Evolutionary conservation across 305 asterid species (phyloP).

Genomic region (Solanum hybrid): DNA sequence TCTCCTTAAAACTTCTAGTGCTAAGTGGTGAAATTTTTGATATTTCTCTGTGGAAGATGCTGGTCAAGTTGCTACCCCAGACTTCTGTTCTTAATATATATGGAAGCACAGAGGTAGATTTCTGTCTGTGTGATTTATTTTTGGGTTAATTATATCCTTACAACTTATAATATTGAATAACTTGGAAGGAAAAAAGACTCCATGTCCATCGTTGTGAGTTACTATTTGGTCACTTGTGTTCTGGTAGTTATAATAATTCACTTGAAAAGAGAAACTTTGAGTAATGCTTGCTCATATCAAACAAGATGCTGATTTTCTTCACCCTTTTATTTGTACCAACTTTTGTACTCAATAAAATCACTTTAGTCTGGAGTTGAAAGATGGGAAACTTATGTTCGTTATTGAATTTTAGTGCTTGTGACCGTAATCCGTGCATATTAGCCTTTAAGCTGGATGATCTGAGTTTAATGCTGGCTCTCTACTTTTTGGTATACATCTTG

Average conservation of each 20-base stretch:
- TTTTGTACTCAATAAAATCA: background rate
- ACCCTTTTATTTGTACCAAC: background rate
- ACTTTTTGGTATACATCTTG: background rate
- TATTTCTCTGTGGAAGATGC: constrained; percentile 50
- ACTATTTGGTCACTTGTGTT: background rate
- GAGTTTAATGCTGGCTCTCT: background rate
- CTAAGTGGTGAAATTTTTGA: constrained; percentile 81
- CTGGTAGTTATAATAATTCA: background rate
- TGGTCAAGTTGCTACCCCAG: constrained; percentile 59
- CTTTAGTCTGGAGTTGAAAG: background rate
- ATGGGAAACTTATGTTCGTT: background rate
- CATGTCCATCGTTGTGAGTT: background rate
- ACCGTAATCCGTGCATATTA: background rate
- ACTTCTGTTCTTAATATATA: constrained; percentile 72
- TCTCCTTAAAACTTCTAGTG: constrained; percentile 56
- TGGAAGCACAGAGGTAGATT: constrained; percentile 84
- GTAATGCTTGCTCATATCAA: background rate
- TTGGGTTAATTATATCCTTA: background rate
- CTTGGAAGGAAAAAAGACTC: constrained; percentile 30
- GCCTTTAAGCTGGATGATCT: background rate
- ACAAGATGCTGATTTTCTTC: background rate
- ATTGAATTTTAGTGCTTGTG: background rate
- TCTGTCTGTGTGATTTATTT: background rate
- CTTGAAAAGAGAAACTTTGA: background rate
- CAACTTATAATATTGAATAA: background rate